phyloP scores from a whole-genome alignment of 345 rosid genomes.

The Geranium brycei region DNA sequence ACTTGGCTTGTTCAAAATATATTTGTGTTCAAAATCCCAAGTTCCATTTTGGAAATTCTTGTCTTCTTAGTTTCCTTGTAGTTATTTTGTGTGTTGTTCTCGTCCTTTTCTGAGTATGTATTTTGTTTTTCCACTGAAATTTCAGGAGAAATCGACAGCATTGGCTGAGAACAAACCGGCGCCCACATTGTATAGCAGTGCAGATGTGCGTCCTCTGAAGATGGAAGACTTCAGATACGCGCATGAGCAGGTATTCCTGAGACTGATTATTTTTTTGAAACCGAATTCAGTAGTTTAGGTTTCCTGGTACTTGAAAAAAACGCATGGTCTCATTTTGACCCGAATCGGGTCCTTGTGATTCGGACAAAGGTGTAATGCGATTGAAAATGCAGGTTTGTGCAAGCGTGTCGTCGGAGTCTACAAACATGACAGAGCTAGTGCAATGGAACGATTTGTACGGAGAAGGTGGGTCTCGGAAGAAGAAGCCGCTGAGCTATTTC shows the following conservation, averaged over 20 bases:
- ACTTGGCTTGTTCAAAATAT: too few species aligned
- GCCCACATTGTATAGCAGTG: conserved; percentile 59
- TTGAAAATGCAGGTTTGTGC: conserved; percentile 80
- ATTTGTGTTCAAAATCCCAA: too few species aligned
- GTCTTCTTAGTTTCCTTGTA: too few species aligned
- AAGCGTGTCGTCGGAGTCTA: conserved; percentile 84
- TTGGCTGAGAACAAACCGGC: conserved; percentile 49
- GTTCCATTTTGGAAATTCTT: too few species aligned
- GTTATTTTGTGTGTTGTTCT: too few species aligned
- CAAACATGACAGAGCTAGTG: conserved; percentile 81
- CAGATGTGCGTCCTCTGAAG: conserved; percentile 61
- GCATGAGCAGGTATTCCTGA: conserved; percentile 93
- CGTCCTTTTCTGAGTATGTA: too few species aligned
- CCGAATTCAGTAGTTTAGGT: too few species aligned
- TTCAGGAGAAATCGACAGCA: conserved; percentile 60
- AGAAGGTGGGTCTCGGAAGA: conserved; percentile 97
- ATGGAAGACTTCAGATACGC: conserved; percentile 78
- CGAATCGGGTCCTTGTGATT: too few species aligned
- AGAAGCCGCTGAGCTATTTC: conserved; percentile 76
- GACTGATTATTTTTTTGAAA: too few species aligned
- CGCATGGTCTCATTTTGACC: too few species aligned
- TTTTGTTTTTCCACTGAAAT: conserved; percentile 7
- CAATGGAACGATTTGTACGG: conserved; percentile 97
- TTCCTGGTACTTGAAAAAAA: too few species aligned
- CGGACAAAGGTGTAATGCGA: too few species aligned